These are phyloP conservation scores for Xerocomus spinulosus DNA, from an alignment of 768 basidiomycete genomes.

Conservation along the genomic window DNA sequence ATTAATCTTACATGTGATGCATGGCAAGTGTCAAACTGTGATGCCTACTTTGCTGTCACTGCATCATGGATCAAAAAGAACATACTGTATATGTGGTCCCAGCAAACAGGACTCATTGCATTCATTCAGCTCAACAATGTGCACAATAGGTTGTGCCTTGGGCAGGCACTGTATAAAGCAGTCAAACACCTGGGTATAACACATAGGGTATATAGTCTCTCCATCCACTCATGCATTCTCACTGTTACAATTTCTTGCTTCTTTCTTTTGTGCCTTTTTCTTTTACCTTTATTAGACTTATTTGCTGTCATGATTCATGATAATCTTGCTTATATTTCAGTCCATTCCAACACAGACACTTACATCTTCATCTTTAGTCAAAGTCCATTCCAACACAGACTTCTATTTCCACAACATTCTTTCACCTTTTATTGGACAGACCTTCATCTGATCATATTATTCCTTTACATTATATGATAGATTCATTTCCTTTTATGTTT, in stretches of 20 bases:
- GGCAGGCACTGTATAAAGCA: conserved; percentile 35
- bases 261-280: too few species aligned
- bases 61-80: conserved; percentile 19
- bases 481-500: too few species aligned
- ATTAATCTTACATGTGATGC: conserved; percentile 37
- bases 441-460: too few species aligned
- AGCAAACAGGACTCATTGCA: conserved; percentile 32
- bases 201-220: conserved; percentile 24
- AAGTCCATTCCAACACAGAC: neutral
- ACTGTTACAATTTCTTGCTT: too few species aligned
- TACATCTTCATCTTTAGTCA: too few species aligned
- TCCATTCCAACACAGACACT: too few species aligned
- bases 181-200: conserved; percentile 23
- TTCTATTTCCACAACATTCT: too few species aligned
- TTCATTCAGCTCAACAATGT: conserved; percentile 34
- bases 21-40: conserved; percentile 38
- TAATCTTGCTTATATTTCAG: too few species aligned
- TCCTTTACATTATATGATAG: too few species aligned
- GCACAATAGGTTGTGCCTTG: conserved; percentile 28
- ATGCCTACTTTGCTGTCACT: conserved; percentile 38
- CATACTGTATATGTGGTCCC: conserved; percentile 18
- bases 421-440: neutral
- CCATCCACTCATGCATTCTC: conserved; percentile 11
- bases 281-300: too few species aligned
- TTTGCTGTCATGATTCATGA: too few species aligned